phyloP scores from a whole-genome alignment of 148 eudicot species.

The Fagopyrum homotropicum region DNA sequence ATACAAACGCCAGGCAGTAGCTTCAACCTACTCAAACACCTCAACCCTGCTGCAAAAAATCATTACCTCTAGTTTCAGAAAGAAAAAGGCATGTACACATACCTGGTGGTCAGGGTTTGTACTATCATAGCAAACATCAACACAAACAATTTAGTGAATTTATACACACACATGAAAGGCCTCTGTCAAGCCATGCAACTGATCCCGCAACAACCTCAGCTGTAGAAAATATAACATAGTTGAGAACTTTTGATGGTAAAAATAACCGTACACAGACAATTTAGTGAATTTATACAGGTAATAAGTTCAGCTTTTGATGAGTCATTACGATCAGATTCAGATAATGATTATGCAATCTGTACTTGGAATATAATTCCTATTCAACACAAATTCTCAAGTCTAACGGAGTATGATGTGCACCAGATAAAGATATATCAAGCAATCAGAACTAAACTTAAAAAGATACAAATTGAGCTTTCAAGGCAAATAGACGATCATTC shows the following conservation, averaged over 20 bases:
- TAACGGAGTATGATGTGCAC: background rate
- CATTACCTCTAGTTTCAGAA: background rate
- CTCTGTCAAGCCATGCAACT: slow-evolving; percentile 96
- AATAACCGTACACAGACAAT: background rate
- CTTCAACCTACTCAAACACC: background rate
- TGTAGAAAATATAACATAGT: slow-evolving; percentile 19
- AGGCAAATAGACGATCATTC: slow-evolving; percentile 4
- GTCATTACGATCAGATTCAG: background rate
- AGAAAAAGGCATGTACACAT: background rate
- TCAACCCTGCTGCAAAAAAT: background rate
- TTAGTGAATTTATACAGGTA: background rate
- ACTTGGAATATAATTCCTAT: background rate
- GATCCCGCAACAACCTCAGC: slow-evolving; percentile 98
- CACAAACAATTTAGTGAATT: too few relatives aligned
- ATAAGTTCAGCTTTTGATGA: background rate
- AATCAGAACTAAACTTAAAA: slow-evolving; percentile 1
- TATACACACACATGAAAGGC: slow-evolving; percentile 64
- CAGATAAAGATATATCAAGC: background rate
- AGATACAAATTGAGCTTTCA: slow-evolving; percentile 2
- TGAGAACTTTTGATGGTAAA: background rate
- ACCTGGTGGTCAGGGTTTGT: slow-evolving; percentile 87
- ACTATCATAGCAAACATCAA: slow-evolving; percentile 73
- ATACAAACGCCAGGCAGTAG: background rate
- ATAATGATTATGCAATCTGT: background rate
- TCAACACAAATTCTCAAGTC: background rate